These are phyloP conservation scores for Endotrypanum monterogeii DNA, from an alignment of 208 protist species.

Conservation along the genomic window DNA sequence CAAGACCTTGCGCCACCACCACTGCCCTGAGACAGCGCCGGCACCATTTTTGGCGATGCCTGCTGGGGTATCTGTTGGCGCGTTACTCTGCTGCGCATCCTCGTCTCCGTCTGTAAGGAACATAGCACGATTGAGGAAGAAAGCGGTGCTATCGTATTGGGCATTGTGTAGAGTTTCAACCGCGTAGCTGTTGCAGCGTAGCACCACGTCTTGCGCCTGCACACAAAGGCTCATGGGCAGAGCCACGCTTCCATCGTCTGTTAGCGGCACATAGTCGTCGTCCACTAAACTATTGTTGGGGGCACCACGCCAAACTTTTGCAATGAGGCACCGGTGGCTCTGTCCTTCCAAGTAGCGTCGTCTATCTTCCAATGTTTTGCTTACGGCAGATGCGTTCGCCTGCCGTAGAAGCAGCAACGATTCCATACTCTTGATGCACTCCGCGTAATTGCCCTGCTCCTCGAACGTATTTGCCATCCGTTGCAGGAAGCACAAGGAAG, in stretches of 20 bases:
- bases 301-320: not conserved
- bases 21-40: slow-evolving; percentile 4
- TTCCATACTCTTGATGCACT: slow-evolving; percentile 78
- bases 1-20: slow-evolving; percentile 29
- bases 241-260: slow-evolving; percentile 21
- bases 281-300: not conserved
- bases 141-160: slow-evolving; percentile 57
- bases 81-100: slow-evolving; percentile 9
- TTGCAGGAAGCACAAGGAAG: slow-evolving; percentile 62
- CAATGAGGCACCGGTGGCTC: no score
- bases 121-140: slow-evolving; percentile 78
- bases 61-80: not conserved
- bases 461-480: slow-evolving; percentile 61
- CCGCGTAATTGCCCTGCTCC: slow-evolving; percentile 67
- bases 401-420: slow-evolving; percentile 71
- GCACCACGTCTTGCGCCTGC: slow-evolving; percentile 66
- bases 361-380: slow-evolving; percentile 13
- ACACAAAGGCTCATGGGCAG: slow-evolving; percentile 33
- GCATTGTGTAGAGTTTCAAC: slow-evolving; percentile 66
- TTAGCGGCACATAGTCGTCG: slow-evolving; percentile 18
- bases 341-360: not conserved
- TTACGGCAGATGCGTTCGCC: slow-evolving; percentile 32
- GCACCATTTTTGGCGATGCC: not conserved
- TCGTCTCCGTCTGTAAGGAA: slow-evolving; percentile 73
- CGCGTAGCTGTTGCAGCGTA: slow-evolving; percentile 82